Base-by-base conservation (phyloP, 2,329 filamentous ascomycete species). In the Botrytis hyacinthi region DNA sequence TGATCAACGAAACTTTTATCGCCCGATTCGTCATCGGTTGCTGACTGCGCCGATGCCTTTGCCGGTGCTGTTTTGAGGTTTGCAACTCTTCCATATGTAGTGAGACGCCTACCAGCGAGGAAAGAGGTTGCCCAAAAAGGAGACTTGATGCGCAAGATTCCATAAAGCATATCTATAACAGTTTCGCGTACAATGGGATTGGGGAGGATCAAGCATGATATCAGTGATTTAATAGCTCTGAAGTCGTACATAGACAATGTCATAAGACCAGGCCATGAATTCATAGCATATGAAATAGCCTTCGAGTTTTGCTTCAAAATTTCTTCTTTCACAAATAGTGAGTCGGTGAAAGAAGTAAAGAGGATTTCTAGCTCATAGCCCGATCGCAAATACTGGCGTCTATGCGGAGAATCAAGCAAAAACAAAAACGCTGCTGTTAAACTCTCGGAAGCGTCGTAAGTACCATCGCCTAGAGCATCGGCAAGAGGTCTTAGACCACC, bases 71-170 rank as follows among this genome's bases (percentile, higher is more conserved):
- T 86, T 77, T 93, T 94, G 70, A 98, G 84, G 75, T 94, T 96
- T 12, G 94, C 91, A 54, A 98, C 95, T 78, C 97, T 89, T n/a
- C 95, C 95, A 81, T 99, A 99, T 0, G 96, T 99, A 0, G 97
- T 99, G 65, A 99, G 85, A 74, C 97, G 88, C 76, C 96, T 89
- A 12, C 96, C 97, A 51, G 97, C 96, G 65, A 99, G 87, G 81
- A 97, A 99, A 0, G 95, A 97, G 0, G 94, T 95, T 12, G 96
- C 97, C 96, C 96, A 99, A 14, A 94, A 91, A 61, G 96, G 90
- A 74, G 95, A 92, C 78, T 98, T 98, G 80, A 99, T 98, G 51
- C 95, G 90, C 70, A 99, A 83, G 4, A 91, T 81, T 0, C 87
- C 87, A 79, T 97, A 98, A 29, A 99, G 83, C 20, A 99, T 85